phyloP scores from a whole-genome alignment of 768 basidiomycete species.

The Lactarius psammicola region DNA sequence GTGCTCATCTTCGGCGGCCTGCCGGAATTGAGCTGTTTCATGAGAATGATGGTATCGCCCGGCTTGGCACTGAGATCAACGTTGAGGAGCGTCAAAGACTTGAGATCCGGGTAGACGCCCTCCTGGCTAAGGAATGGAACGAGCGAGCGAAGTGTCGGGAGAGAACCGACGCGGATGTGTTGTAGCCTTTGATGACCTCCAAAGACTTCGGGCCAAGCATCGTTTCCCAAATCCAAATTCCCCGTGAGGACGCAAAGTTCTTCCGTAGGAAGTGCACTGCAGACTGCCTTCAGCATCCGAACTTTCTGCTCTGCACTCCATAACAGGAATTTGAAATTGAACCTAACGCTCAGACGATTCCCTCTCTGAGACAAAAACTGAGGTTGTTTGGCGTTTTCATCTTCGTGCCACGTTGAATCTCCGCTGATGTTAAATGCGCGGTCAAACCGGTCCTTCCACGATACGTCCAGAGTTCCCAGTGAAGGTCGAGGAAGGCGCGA shows the following conservation, averaged over 20 bases:
- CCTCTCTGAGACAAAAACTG: not conserved
- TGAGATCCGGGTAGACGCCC: slow-evolving; percentile 15
- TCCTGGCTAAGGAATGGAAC: slow-evolving; percentile 10
- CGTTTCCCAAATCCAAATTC: slow-evolving; percentile 14
- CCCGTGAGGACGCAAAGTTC: slow-evolving; percentile 12
- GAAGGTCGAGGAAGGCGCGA: slow-evolving; percentile 20
- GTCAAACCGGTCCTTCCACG: slow-evolving; percentile 17
- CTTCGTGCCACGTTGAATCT: slow-evolving; percentile 14
- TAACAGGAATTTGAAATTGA: slow-evolving; percentile 16
- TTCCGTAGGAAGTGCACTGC: slow-evolving; percentile 12
- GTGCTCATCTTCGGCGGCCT: slow-evolving; percentile 12
- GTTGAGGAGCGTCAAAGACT: slow-evolving; percentile 14
- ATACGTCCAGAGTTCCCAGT: slow-evolving; percentile 20
- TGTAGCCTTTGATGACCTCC: slow-evolving; percentile 8
- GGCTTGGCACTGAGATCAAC: not conserved
- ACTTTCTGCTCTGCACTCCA: slow-evolving; percentile 26
- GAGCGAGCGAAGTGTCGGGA: slow-evolving; percentile 9
- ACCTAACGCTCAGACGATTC: slow-evolving; percentile 2
- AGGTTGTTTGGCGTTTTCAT: not conserved
- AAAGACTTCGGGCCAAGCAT: slow-evolving; percentile 19
- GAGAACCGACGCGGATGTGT: slow-evolving; percentile 18
- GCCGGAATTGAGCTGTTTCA: slow-evolving; percentile 3
- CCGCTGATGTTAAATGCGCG: slow-evolving; percentile 14
- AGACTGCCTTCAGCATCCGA: slow-evolving; percentile 20
- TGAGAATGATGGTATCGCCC: not conserved